Percentiles rank a stretch among this genome's conserved stretches.
Evolutionary conservation across 768 basidiomycete species (phyloP).

Genomic region (Russula ochroleuca): DNA sequence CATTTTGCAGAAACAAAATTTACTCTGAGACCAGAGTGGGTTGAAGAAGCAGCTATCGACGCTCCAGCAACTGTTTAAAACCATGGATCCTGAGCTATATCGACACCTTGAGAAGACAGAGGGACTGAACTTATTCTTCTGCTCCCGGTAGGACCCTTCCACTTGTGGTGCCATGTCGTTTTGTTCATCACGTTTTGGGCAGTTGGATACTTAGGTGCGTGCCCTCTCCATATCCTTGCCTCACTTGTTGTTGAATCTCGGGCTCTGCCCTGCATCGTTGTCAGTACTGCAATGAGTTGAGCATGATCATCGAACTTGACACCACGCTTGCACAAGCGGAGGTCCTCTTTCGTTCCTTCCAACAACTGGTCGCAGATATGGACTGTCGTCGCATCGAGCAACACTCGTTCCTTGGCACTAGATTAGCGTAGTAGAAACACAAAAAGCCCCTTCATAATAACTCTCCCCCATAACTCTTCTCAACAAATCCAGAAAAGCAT

Average conservation of each 20-base stretch:
- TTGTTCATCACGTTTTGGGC: conserved; percentile 14
- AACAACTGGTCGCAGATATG: conserved; percentile 82
- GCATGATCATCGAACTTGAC: conserved; percentile 96
- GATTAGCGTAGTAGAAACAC: too few relatives aligned
- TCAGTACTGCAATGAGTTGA: conserved; percentile 89
- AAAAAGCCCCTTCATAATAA: too few relatives aligned
- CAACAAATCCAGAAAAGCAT: too few relatives aligned
- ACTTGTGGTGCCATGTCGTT: neutral
- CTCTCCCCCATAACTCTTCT: too few relatives aligned
- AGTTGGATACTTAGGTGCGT: conserved; percentile 80
- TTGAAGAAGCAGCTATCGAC: conserved; percentile 94
- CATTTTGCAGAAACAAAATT: conserved; percentile 76
- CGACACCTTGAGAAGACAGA: conserved; percentile 87
- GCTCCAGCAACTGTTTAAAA: conserved; percentile 81
- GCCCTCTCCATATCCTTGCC: neutral
- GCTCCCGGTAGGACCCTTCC: conserved; percentile 69
- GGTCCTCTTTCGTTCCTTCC: conserved; percentile 90
- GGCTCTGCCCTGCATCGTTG: neutral
- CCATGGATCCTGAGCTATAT: conserved; percentile 96
- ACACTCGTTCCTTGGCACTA: too few relatives aligned
- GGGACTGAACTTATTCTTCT: conserved; percentile 92
- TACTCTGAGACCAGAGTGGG: conserved; percentile 92
- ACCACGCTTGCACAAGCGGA: conserved; percentile 94
- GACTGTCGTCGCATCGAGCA: conserved; percentile 73
- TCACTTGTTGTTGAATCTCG: neutral